These are phyloP conservation scores for Mallotus nudiflorus DNA, from an alignment of 345 rosid species.

Conservation along the genomic window DNA sequence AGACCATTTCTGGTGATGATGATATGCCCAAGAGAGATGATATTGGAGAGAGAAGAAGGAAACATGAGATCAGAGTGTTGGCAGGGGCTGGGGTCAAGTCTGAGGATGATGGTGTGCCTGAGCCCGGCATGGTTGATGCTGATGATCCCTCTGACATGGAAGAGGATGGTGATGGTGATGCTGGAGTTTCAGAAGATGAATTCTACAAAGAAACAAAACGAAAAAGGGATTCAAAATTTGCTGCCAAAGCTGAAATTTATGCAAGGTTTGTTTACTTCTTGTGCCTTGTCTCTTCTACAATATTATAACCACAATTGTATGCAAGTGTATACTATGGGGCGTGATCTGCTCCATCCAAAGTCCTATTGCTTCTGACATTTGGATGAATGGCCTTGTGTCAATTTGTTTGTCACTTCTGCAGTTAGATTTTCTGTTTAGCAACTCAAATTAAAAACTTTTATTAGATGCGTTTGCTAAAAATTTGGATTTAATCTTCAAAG, in stretches of 20 bases:
- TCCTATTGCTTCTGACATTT: background rate
- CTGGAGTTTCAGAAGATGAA: slow-evolving; percentile 59
- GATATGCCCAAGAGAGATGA: slow-evolving; percentile 90
- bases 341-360: background rate
- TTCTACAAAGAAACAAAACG: slow-evolving; percentile 58
- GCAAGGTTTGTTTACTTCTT: slow-evolving; percentile 45
- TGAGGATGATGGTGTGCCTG: slow-evolving; percentile 52
- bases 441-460: background rate
- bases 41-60: slow-evolving; percentile 92
- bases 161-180: slow-evolving; percentile 26
- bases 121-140: slow-evolving; percentile 26
- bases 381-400: background rate
- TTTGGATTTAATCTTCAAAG: background rate
- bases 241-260: slow-evolving; percentile 66
- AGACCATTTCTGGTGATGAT: slow-evolving; percentile 85
- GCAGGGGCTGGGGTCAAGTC: slow-evolving; percentile 73
- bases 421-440: background rate
- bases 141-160: slow-evolving; percentile 36
- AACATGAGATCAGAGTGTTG: slow-evolving; percentile 77
- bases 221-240: slow-evolving; percentile 56
- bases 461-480: background rate
- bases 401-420: background rate
- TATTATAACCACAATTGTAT: background rate
- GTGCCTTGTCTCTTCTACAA: background rate
- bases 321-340: background rate